These are phyloP conservation scores for Cyathus striatus DNA, from an alignment of 768 basidiomycete species.

Conservation along the genomic window DNA sequence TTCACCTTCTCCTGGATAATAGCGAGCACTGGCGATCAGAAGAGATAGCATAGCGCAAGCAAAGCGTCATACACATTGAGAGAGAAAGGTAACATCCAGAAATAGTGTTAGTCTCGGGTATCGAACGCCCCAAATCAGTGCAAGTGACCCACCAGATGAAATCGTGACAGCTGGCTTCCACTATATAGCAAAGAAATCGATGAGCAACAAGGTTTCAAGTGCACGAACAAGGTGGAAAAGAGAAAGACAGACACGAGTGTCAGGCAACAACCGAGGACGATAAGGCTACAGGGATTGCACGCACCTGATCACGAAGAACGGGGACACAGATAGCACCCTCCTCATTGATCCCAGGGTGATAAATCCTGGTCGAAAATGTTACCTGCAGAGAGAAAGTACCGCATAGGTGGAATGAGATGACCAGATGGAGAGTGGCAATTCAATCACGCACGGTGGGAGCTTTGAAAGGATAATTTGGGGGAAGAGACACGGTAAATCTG, in stretches of 20 bases:
- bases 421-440: constrained; percentile 2
- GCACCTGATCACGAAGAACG: constrained; percentile 76
- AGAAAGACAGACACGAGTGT: constrained; percentile 1
- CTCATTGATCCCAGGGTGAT: constrained; percentile 88
- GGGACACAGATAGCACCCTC: constrained; percentile 85
- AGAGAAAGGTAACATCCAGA: constrained; percentile 3
- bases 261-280: not conserved
- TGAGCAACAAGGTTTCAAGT: too few species aligned
- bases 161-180: constrained; percentile 84
- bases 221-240: constrained; percentile 4
- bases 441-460: constrained; percentile 57
- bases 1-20: constrained; percentile 83
- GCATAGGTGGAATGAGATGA: constrained; percentile 3
- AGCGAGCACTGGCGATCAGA: constrained; percentile 67
- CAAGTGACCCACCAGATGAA: constrained; percentile 47
- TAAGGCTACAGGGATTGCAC: constrained; percentile 13
- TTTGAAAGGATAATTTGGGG: constrained; percentile 83
- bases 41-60: too few species aligned
- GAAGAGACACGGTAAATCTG: constrained; percentile 68
- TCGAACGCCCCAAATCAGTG: not conserved
- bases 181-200: too few species aligned
- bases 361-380: constrained; percentile 80
- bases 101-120: constrained; percentile 3
- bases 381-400: constrained; percentile 40
- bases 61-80: too few species aligned